These are phyloP conservation scores for Yarrowia phangngaensis DNA, from an alignment of 805 yeast genomes.

Conservation along the genomic window DNA sequence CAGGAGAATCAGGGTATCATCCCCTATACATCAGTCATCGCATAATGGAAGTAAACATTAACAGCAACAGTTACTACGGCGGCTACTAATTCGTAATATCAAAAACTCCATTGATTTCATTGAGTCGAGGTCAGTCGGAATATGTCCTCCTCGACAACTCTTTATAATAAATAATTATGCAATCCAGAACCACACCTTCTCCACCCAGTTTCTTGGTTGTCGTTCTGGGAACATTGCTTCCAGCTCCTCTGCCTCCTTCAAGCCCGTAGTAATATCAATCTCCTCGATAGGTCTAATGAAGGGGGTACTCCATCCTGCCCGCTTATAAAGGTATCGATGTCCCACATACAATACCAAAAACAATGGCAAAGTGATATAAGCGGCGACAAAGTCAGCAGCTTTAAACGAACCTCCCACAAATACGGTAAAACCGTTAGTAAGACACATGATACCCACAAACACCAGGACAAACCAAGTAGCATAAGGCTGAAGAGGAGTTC, in stretches of 20 bases:
- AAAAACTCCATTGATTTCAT: too few relatives aligned
- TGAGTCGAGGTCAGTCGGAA: too few relatives aligned
- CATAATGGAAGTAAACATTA: too few relatives aligned
- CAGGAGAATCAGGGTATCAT: too few relatives aligned
- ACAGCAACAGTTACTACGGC: too few relatives aligned
- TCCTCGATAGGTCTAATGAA: slow-evolving; percentile 53
- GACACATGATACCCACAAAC: slow-evolving; percentile 49
- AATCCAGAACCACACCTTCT: slow-evolving; percentile 51
- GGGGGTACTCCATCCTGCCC: slow-evolving; percentile 38
- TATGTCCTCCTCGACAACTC: too few relatives aligned
- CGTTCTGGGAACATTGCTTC: slow-evolving; percentile 45
- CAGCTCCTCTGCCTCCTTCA: slow-evolving; percentile 52
- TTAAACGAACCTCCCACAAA: slow-evolving; percentile 53
- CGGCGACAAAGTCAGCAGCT: slow-evolving; percentile 60
- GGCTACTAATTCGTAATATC: too few relatives aligned
- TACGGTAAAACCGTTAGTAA: slow-evolving; percentile 72
- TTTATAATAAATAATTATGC: slow-evolving; percentile 35
- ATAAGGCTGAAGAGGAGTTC: slow-evolving; percentile 53
- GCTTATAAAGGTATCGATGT: slow-evolving; percentile 48
- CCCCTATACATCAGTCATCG: too few relatives aligned
- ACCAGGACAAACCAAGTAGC: slow-evolving; percentile 54
- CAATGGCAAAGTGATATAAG: slow-evolving; percentile 64
- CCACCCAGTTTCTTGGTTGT: slow-evolving; percentile 40
- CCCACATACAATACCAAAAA: slow-evolving; percentile 53
- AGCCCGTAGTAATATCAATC: slow-evolving; percentile 58